Evolutionary conservation across 176 grass and related monocot genomes (phyloP).

Genomic region (Paspalum vaginatum): DNA sequence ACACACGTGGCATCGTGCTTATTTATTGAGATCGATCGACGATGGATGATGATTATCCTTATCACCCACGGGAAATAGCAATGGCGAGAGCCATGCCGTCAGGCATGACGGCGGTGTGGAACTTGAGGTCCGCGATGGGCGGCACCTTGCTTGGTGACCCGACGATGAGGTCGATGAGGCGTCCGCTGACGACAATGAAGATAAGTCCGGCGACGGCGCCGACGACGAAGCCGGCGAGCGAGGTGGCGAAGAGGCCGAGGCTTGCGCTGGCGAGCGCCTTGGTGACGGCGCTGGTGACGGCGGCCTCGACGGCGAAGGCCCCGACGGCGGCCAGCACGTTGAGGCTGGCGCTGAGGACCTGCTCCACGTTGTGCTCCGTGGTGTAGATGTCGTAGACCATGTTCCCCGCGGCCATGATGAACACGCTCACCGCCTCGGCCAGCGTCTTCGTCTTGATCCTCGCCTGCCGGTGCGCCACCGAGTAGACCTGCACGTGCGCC

Average conservation of each 20-base stretch:
- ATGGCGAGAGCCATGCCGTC: not conserved
- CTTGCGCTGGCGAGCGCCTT: not conserved
- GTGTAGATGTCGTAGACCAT: not conserved
- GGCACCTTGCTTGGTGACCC: not conserved
- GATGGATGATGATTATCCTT: too few species aligned
- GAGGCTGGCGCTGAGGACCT: not conserved
- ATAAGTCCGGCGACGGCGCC: not conserved
- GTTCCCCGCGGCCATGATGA: constrained; percentile 8
- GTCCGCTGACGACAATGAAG: not conserved
- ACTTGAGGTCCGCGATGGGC: not conserved
- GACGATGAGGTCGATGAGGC: not conserved
- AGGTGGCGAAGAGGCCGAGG: not conserved
- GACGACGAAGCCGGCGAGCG: not conserved
- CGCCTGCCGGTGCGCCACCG: not conserved
- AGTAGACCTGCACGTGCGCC: not conserved
- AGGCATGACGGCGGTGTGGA: constrained; percentile 16
- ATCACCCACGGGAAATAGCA: too few species aligned
- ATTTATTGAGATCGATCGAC: too few species aligned
- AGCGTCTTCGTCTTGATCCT: not conserved
- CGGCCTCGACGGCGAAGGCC: not conserved
- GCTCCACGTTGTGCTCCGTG: not conserved
- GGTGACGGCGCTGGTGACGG: not conserved
- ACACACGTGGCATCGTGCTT: too few species aligned
- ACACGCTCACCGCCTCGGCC: not conserved
- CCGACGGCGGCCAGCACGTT: not conserved